phyloP scores from a whole-genome alignment of 2,329 filamentous ascomycete species.

The Colletotrichum sp. region DNA sequence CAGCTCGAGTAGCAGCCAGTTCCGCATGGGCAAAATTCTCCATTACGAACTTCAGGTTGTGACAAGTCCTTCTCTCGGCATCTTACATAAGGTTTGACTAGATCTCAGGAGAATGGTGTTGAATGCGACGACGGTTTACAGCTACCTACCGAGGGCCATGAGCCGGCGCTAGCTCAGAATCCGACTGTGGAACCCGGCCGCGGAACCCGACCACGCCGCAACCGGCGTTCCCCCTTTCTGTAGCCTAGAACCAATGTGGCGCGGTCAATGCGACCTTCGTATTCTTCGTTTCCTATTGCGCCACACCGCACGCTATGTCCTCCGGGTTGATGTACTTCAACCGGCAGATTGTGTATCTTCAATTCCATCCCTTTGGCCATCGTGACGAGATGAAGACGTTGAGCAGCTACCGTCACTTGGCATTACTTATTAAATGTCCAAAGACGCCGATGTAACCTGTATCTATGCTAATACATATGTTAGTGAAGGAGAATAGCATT shows the following conservation, averaged over 20 bases:
- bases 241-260: neutral
- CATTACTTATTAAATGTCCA: fast-evolving
- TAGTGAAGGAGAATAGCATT: neutral
- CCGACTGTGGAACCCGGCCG: neutral
- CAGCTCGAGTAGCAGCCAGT: neutral
- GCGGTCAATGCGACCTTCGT: neutral
- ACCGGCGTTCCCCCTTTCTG: neutral
- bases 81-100: neutral
- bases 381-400: neutral
- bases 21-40: fast-evolving
- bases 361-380: neutral
- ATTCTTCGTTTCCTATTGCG: neutral
- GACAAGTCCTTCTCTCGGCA: fast-evolving
- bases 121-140: fast-evolving
- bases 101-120: neutral
- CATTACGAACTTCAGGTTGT: fast-evolving
- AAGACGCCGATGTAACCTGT: fast-evolving
- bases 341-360: neutral
- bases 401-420: neutral
- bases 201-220: neutral
- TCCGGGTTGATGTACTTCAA: neutral
- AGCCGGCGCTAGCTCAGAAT: neutral
- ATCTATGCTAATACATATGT: fast-evolving
- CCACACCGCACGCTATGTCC: neutral
- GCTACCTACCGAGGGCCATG: neutral